phyloP scores from a whole-genome alignment of 1,284 basidiomycete genomes.

The Stygiomarasmius scandens region DNA sequence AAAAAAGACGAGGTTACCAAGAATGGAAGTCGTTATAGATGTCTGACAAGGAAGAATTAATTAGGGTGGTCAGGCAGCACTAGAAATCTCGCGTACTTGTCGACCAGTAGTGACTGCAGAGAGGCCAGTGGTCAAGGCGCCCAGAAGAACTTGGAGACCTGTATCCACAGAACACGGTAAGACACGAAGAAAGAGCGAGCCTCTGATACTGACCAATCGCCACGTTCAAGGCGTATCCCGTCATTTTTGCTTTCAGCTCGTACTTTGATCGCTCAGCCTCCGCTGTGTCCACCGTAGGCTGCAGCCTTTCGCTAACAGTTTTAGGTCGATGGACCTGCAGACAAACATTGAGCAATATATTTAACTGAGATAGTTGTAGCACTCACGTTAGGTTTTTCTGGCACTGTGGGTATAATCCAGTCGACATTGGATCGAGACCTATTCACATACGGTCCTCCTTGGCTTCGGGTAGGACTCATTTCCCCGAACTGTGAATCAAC shows the following conservation, averaged over 20 bases:
- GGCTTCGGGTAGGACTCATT: not conserved
- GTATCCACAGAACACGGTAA: conserved; percentile 23
- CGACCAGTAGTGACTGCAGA: conserved; percentile 50
- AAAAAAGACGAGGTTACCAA: conserved; percentile 38
- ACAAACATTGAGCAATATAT: too few species aligned
- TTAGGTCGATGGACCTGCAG: conserved; percentile 23
- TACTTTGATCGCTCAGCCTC: conserved; percentile 41
- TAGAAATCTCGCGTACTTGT: conserved; percentile 33
- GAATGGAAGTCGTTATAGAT: conserved; percentile 38
- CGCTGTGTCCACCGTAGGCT: conserved; percentile 47
- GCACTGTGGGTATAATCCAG: conserved; percentile 6
- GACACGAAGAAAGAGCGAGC: not conserved
- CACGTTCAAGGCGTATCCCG: conserved; percentile 54
- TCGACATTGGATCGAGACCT: conserved; percentile 5
- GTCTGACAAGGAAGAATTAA: conserved; percentile 28
- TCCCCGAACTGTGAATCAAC: not conserved
- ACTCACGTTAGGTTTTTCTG: not conserved
- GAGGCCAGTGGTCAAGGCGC: conserved; percentile 67
- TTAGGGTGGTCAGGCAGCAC: not conserved
- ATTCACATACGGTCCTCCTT: too few species aligned
- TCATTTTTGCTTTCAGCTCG: conserved; percentile 39
- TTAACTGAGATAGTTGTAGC: too few species aligned
- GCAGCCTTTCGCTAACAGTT: conserved; percentile 45
- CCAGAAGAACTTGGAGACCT: conserved; percentile 61
- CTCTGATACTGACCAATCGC: conserved; percentile 40